phyloP scores from a whole-genome alignment of 164 flowering plant genomes.

The Sedum album region DNA sequence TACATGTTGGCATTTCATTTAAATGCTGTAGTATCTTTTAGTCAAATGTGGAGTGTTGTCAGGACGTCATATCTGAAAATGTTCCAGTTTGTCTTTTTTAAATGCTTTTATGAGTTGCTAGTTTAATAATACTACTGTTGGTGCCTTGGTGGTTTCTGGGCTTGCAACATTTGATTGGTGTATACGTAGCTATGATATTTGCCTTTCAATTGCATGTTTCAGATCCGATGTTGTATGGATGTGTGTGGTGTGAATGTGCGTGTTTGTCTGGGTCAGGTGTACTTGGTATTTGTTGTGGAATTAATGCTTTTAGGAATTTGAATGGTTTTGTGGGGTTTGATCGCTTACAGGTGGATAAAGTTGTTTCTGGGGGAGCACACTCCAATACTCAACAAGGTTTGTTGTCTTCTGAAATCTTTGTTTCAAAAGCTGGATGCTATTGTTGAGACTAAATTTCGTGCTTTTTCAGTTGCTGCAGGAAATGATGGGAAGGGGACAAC shows the following conservation, averaged over 20 bases:
- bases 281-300: not conserved
- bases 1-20: slow-evolving; percentile 12
- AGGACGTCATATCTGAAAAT: slow-evolving; percentile 24
- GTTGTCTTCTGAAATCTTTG: slow-evolving; percentile 1
- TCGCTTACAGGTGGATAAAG: slow-evolving; percentile 40
- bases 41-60: slow-evolving; percentile 15
- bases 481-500: slow-evolving; percentile 56
- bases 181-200: not conserved
- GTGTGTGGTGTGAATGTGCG: not conserved
- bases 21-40: slow-evolving; percentile 9
- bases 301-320: not conserved
- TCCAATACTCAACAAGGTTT: slow-evolving; percentile 29
- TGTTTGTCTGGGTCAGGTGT: not conserved
- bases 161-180: not conserved
- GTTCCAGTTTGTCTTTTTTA: slow-evolving; percentile 33
- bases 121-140: not conserved
- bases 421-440: not conserved
- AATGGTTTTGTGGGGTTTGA: not conserved
- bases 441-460: not conserved
- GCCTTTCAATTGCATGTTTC: not conserved
- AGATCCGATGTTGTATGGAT: not conserved
- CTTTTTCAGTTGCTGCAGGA: slow-evolving; percentile 32
- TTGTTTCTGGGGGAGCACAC: slow-evolving; percentile 27
- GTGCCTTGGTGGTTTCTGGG: not conserved
- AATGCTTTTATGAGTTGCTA: not conserved